Evolutionary conservation across 176 grass and related monocot genomes (phyloP).

Genomic region (Bothriochloa decipiens): DNA sequence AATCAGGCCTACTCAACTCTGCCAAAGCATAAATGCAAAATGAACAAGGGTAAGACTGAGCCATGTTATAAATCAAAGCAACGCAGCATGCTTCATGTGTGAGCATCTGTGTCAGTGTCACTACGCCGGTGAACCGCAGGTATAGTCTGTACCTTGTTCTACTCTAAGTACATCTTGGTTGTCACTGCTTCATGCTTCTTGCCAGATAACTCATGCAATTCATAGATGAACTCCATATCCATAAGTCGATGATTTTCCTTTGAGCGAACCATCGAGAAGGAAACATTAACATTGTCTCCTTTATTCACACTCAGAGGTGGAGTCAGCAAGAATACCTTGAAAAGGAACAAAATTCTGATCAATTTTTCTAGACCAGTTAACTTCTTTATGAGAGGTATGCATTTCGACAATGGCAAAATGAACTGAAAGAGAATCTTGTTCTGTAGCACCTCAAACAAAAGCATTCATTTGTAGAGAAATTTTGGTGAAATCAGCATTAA

Average conservation of each 20-base stretch:
- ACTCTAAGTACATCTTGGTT: conserved; percentile 78
- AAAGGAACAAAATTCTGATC: not conserved
- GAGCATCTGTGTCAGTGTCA: not conserved
- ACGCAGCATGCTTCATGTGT: not conserved
- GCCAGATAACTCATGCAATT: conserved; percentile 76
- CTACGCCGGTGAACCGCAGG: not conserved
- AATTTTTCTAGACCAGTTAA: conserved; percentile 15
- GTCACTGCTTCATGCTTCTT: conserved; percentile 61
- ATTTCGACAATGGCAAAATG: not conserved
- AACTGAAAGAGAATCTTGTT: not conserved
- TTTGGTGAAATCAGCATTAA: not conserved
- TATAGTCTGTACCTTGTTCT: conserved; percentile 45
- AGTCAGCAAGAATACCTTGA: conserved; percentile 87
- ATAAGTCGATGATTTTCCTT: conserved; percentile 96
- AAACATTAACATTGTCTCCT: conserved; percentile 75
- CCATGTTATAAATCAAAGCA: not conserved
- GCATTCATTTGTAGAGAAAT: not conserved
- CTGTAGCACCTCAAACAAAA: not conserved
- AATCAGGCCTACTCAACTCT: conserved; percentile 27
- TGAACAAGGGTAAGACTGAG: not conserved
- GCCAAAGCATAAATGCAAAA: conserved; percentile 11
- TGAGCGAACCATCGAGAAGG: conserved; percentile 84
- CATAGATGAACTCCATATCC: conserved; percentile 83
- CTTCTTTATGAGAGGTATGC: not conserved
- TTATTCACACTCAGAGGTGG: conserved; percentile 64